Base-by-base conservation (phyloP, 2,329 filamentous ascomycete species). In the Pseudofabraea citricarpa region DNA sequence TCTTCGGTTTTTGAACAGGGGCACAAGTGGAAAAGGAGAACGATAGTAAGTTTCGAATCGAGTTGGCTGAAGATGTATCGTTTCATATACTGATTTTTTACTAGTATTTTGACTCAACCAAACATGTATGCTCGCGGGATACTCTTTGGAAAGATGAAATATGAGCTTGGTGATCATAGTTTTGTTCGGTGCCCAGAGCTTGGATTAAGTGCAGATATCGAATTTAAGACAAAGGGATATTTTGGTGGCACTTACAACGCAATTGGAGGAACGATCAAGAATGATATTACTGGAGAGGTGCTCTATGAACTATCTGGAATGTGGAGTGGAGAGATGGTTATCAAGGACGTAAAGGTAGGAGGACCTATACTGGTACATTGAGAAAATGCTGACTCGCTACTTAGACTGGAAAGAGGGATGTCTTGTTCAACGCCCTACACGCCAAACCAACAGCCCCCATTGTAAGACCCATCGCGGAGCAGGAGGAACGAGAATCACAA, bases 121-220 rank as follows among this genome's bases (percentile, higher is more conserved):
- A 98, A 98, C 70, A 98, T 98, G 90, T 98, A 98, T 64, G 93
- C 91, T 18, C 81, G 93, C 49, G 91, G 93, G 26, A 97, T 98
- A 47, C 73, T 98, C 7, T 96, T 98, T 59, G 93, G 93, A 37
- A 97, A 96, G 66, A 97, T 98, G 93, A 97, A 96, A 66, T 98
- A 97, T 66, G 93, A 98, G 70, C 80, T 98, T 6, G 93, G 91
- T 51, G 91, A 97, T 63, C 90, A 95, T 69, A 95, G 90, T 63
- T 88, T 90, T 56, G 87, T 98, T 16, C 79, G 84, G 53, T 97
- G 93, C 64, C 89, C 91, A 0, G 91, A 97, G 63, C 78, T 89
- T 15, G 84, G 90, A 45, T 74, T 98, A 15, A 78, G 82, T 20
- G 91, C 90, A 47, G 91, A 98, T 62, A 82, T 98, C 48, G 93